Base-by-base conservation (phyloP, 2,329 filamentous ascomycete species). In the Trichoderma lentiforme region DNA sequence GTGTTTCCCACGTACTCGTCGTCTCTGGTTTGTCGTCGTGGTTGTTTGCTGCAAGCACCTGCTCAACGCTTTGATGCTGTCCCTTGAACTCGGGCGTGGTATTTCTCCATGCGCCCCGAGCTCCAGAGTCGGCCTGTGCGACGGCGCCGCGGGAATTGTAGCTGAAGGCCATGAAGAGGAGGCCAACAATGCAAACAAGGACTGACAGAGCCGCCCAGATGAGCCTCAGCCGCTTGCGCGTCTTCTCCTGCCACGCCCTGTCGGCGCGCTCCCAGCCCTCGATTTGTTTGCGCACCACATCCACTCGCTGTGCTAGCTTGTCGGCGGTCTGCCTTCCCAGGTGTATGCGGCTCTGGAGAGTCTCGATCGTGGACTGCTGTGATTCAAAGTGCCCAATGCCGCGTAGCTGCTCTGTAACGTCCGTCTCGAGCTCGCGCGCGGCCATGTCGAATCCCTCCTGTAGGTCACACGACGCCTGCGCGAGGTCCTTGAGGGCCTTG, bases 251-350 rank as follows among this genome's bases (percentile, higher is more conserved):
- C 85, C 90, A 91, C 76, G 90, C 88, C 62, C 83, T 84, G 80
- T 94, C 92, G 2, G 88, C 86, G 71, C 84, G 85, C 79, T 93
- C 91, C 86, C 91, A 93, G 32, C 84, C 83, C 78, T 92, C 90
- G 15, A 95, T 88, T 8, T 88, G 85, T 70, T 86, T 82, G 64
- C 89, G 86, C 14, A 93, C 91, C 15, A 85, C 81, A 66, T 91
- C 89, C 3, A 95, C 88, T 63, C 92, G 85, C 57, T 84, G 84
- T 72, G 89, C 89, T 47, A 94, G 83, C 18, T 82, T 81, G 65
- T 86, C 84, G 43, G 92, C 89, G 75, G 86, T 88, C 62, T 87
- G 82, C 60, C 90, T 88, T 11, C 90, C 90, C 3, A 81, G 80
- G 68, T 86, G 82, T 34, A 95, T 88, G 47, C 92, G 86, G 32